Base-by-base conservation (phyloP, 2,329 filamentous ascomycete species). In the Magnaporthales sp. region DNA sequence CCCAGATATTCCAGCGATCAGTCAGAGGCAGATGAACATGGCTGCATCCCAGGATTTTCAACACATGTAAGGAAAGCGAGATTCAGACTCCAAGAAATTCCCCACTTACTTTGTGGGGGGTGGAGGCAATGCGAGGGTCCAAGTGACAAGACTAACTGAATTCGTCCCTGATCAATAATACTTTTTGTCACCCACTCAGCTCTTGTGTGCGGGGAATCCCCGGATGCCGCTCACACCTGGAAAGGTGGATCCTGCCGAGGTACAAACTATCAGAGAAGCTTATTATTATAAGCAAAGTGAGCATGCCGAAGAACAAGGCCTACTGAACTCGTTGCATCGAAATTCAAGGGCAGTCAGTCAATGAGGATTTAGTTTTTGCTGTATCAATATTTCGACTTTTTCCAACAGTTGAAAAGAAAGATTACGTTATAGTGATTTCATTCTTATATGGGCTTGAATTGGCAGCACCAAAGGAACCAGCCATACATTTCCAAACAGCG, bases 191-290 rank as follows among this genome's bases (percentile, higher is more conserved):
- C 38, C 19, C 15, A 13, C 38, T 46, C 19, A n/a, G 31, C 31
- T 26, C 22, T 26, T 13, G 56, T 26, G 24, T 60, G 56, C 56
- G 56, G 56, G 54, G 56, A 19, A 60, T 24, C 56, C 56, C 56
- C 56, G 56, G 56, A 60, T 60, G 29, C 24, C 10, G 24, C 13
- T 15, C 26, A 24, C 13, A 13, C 15, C 9, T 27, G 24, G 13
- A 60, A 24, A 29, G 15, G 56, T 60, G 56, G 56, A 60, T 60
- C 56, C 56, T 60, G n/a, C 56, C 56, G 56, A 60, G 56, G 56
- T 27, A 60, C 26, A 26, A n/a, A 27, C 10, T 29, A 4, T 22
- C 9, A 26, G 56, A 15, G 24, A 27, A 60, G 24, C 56, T 60
- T 60, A 60, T 19, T 15, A 15, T 4, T 60, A 24, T 60, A 15